phyloP scores from a whole-genome alignment of 2,329 filamentous ascomycete genomes.

The Cladophialophora bantiana region DNA sequence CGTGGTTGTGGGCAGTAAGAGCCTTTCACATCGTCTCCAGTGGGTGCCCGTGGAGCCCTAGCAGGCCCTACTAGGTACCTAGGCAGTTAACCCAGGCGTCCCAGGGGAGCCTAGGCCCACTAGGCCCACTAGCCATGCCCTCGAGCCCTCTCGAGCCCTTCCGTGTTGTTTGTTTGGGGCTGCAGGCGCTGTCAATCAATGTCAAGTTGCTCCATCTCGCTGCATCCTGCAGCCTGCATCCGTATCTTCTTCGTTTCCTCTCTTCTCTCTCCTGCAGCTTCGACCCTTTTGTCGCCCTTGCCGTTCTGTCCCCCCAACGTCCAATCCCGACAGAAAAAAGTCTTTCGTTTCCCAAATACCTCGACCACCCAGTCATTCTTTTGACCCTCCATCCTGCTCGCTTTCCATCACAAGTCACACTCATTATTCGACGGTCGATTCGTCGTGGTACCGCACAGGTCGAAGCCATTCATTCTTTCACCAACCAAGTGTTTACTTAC shows the following conservation, averaged over 20 bases:
- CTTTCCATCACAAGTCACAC: constrained; percentile 28
- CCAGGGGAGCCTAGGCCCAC: background rate
- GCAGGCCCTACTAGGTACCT: no score
- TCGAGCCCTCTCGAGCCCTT: background rate
- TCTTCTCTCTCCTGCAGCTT: constrained; percentile 14
- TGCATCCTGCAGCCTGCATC: constrained; percentile 24
- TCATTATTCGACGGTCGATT: constrained; percentile 38
- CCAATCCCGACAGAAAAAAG: constrained; percentile 26
- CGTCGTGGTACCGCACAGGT: constrained; percentile 29
- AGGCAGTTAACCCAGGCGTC: background rate
- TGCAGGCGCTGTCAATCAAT: constrained; percentile 11
- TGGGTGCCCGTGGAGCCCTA: background rate
- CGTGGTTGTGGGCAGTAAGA: background rate
- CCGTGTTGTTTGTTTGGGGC: constrained; percentile 12
- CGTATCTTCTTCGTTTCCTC: background rate
- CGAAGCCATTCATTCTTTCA: constrained; percentile 30
- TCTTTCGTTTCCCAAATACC: constrained; percentile 21
- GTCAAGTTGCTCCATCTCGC: constrained; percentile 18
- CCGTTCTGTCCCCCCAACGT: constrained; percentile 15
- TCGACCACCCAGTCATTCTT: constrained; percentile 32
- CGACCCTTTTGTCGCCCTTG: constrained; percentile 13
- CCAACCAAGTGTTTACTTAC: constrained; percentile 12
- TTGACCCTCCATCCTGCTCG: constrained; percentile 27
- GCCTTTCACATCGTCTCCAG: background rate
- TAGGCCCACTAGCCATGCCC: no score